Base-by-base conservation (phyloP, 2,329 filamentous ascomycete genomes). In the Saccharata proteae region DNA sequence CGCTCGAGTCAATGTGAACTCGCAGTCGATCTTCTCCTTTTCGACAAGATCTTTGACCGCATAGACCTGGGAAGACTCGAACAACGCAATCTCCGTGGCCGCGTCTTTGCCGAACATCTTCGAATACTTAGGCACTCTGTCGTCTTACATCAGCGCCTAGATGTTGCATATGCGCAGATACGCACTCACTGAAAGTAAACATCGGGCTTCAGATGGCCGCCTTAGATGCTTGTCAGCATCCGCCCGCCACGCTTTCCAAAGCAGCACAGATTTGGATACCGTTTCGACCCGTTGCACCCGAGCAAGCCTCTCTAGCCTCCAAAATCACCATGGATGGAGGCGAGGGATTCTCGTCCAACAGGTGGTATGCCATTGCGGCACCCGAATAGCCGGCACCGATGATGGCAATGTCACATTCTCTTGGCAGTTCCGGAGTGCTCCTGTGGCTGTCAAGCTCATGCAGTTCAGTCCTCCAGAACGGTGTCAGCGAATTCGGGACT, bases 61-160 rank as follows among this genome's bases (percentile, higher is more conserved):
- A 1, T 35, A 27, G 15, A 34, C 32, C 26, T 34, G 32, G 16
- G 32, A 34, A n/a, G 32, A 13, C 27, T 34, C 45, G 23, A 44
- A 46, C 10, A 22, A 21, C 8, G 42, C 30, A 15, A 47, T 14
- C 26, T 40, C 33, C 20, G 36, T 30, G 11, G 30, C 40, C 6
- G 34, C 29, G 14, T 28, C 29, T 3, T 29, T 14, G 8, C 35
- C 36, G 16, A 26, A 34, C n/a, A 34, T 26, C 26, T 16, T 27
- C 21, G 32, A 29, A 27, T 39, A 28, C 3, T 32, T 35, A 10
- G 29, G 20, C 3, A 42, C 32, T 12, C 32, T n/a, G 15, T 25
- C 23, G 2, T 45, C 40, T 3, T 57, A 46, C 24, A 48, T 55
- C 6, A 54, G 51, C 2, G 69, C 68, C 27, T 60, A 59, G 3